Base-by-base conservation (phyloP, 805 yeast species). In the Barnettozyma wickerhamii region DNA sequence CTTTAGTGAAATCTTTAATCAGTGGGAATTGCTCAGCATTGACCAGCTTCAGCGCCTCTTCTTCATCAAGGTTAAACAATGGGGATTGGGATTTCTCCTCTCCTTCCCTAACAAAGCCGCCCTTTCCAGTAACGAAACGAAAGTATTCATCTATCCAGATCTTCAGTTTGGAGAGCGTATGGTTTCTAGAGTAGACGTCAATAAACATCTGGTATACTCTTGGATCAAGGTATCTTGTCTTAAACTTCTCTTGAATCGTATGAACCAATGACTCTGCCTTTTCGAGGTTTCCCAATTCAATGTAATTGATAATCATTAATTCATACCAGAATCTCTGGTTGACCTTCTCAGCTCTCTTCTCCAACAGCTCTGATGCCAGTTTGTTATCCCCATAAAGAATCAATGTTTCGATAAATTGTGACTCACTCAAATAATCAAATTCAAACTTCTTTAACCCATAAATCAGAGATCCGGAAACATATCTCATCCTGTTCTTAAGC, bases 251-350 rank as follows among this genome's bases (percentile, higher is more conserved):
- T 30, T 55, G 49, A 2, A 68, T 61, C 6, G 55, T 49, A 1
- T 42, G 24, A 4, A 69, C 59, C 2, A 66, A 33, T 2, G 47
- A 48, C 31, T 68, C 68, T 19, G 76, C 75, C n/a, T 51, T 49
- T 5, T 46, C 56, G 5, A 68, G 40, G 24, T 63, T 53, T 13
- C 58, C 58, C n/a, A 53, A 49, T 7, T 61, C 55, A 26, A 75
- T 45, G 34, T 65, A 60, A 6, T 71, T 59, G 42, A 61, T 62
- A 41, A 68, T 58, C n/a, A 79, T 75, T 19, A 69, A 42, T 37
- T 75, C 81, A 43, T 60, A 58, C 81, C 81, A 76, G 66, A 77
- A 76, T 40, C 77, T 54, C 43, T 72, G 67, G 23, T 68, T 65
- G 6, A 61, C 52, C 24, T 66, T 66, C 3, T 46, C 54, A 35